These are phyloP conservation scores for Fusarium humuli DNA, from an alignment of 2,329 filamentous ascomycete species.

Conservation along the genomic window DNA sequence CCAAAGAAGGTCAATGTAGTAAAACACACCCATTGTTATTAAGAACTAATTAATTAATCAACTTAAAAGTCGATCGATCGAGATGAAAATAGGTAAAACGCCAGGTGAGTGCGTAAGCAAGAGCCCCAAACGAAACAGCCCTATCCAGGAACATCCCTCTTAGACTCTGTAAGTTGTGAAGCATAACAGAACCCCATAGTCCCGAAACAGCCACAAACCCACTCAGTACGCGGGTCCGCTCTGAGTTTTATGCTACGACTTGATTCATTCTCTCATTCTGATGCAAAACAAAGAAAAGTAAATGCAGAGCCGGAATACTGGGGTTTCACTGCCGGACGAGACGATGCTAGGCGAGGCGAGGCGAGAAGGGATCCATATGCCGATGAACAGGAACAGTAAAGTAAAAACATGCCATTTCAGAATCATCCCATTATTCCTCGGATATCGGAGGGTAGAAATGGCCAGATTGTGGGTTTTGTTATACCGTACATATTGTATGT, in stretches of 20 bases:
- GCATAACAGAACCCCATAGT: slow-evolving; percentile 36
- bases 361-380: background rate
- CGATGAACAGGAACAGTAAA: background rate
- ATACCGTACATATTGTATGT: slow-evolving; percentile 1
- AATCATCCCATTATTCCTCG: slow-evolving; percentile 7
- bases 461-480: slow-evolving; percentile 10
- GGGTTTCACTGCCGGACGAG: slow-evolving; percentile 39
- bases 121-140: slow-evolving; percentile 6
- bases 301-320: slow-evolving; percentile 19
- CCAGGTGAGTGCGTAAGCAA: slow-evolving; percentile 9
- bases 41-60: background rate
- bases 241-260: slow-evolving; percentile 19
- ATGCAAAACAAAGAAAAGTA: slow-evolving; percentile 19
- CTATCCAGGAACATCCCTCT: slow-evolving; percentile 3
- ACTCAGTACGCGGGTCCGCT: background rate
- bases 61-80: slow-evolving; percentile 18
- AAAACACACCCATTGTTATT: background rate
- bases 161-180: background rate
- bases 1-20: background rate
- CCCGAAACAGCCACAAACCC: slow-evolving; percentile 36
- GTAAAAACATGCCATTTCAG: background rate
- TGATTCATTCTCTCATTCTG: slow-evolving; percentile 10
- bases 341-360: slow-evolving; percentile 15
- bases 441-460: slow-evolving; percentile 28
- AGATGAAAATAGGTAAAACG: slow-evolving; percentile 9